Percentiles rank a stretch among this genome's conserved stretches.
Conservation (phyloP, 192 early-diverging fungal species). For the Backusella sp. region DNA sequence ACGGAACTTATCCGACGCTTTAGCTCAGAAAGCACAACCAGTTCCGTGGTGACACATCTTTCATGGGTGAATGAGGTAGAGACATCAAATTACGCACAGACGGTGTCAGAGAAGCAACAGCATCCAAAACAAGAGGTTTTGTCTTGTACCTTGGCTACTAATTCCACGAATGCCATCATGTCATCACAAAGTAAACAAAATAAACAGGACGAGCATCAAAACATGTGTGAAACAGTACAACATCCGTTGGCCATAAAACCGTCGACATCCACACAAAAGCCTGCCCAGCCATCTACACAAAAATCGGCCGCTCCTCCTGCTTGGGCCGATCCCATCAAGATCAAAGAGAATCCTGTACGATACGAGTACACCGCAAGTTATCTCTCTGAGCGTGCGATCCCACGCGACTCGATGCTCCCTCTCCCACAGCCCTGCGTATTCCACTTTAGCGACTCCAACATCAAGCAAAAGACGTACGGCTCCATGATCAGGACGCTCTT, state of each 20-base stretch:
- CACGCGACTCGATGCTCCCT: slow-evolving; percentile 5
- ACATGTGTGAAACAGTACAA: not conserved
- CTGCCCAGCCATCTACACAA: not conserved
- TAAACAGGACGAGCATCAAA: not conserved
- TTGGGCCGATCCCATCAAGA: slow-evolving; percentile 26
- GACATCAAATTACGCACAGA: slow-evolving; percentile 14
- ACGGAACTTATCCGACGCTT: slow-evolving; percentile 16
- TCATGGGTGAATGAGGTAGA: not conserved
- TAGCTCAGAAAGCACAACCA: slow-evolving; percentile 6
- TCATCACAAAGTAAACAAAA: not conserved
- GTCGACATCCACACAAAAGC: not conserved
- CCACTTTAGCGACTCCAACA: slow-evolving; percentile 48
- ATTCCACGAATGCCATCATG: not conserved
- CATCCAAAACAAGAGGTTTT: not conserved
- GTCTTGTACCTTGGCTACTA: not conserved
- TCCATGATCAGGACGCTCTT: slow-evolving; percentile 47
- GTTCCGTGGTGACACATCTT: not conserved
- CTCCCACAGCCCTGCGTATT: slow-evolving; percentile 13
- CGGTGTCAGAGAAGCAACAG: slow-evolving; percentile 1
- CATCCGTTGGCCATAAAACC: not conserved
- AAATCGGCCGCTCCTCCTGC: slow-evolving; percentile 17
- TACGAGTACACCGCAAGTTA: slow-evolving; percentile 18
- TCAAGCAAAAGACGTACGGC: slow-evolving; percentile 41
- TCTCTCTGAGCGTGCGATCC: slow-evolving; percentile 13
- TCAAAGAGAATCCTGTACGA: slow-evolving; percentile 20